phyloP scores from a whole-genome alignment of 768 basidiomycete species.

The Phaeotremella fagi region DNA sequence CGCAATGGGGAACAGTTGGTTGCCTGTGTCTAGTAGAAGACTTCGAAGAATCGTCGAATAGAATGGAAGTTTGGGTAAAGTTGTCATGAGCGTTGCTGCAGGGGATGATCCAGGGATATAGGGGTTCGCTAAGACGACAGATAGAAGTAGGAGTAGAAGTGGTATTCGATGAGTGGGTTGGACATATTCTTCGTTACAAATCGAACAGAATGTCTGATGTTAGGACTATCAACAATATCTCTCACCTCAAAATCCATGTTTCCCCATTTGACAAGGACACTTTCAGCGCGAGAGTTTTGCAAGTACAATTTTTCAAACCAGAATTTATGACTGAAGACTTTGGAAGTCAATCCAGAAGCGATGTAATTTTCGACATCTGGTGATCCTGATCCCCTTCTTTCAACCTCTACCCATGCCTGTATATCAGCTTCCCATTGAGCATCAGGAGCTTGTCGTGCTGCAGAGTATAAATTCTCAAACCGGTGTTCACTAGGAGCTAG shows the following conservation, averaged over 20 bases:
- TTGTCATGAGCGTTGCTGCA: slow-evolving; percentile 3
- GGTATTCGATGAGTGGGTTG: slow-evolving; percentile 4
- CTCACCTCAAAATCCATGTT: slow-evolving; percentile 12
- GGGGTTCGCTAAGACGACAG: slow-evolving; percentile 2
- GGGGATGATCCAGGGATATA: slow-evolving; percentile 19
- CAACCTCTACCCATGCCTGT: no score
- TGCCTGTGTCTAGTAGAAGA: slow-evolving; percentile 33
- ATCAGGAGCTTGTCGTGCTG: no score
- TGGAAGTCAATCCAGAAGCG: not conserved
- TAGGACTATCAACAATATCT: not conserved
- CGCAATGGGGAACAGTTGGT: slow-evolving; percentile 32
- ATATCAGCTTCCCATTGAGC: no score
- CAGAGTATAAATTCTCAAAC: no score
- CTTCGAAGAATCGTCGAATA: slow-evolving; percentile 9
- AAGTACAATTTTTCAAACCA: not conserved
- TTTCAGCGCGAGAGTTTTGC: not conserved
- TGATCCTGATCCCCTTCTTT: no score
- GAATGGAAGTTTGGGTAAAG: slow-evolving; percentile 3
- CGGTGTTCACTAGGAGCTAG: no score
- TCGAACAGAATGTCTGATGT: slow-evolving; percentile 1
- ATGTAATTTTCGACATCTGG: not conserved
- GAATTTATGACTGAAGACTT: not conserved
- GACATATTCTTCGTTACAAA: slow-evolving; percentile 1
- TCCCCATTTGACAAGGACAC: slow-evolving; percentile 2
- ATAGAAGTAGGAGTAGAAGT: not conserved